A percentile compares a stretch with the other conserved stretches of the same genome.
Evolutionary conservation across 164 flowering plant genomes (phyloP).

Genomic region (Echeveria elegans): DNA sequence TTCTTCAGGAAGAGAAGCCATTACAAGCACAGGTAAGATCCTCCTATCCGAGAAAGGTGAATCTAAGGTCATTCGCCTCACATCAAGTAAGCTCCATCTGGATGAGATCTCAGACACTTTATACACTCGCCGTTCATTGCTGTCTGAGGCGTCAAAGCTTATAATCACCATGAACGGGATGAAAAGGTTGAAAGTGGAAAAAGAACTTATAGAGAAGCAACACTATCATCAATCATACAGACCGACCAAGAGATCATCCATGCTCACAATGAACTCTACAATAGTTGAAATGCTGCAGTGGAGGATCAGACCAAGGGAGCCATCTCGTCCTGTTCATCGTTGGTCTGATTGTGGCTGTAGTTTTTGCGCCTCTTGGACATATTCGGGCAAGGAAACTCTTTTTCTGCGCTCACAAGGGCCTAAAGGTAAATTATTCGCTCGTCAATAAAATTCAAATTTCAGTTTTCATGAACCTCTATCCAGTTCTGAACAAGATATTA

Average conservation of each 20-base stretch:
- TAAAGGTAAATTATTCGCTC: slow-evolving; percentile 33
- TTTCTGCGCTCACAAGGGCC: slow-evolving; percentile 48
- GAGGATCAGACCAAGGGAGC: slow-evolving; percentile 43
- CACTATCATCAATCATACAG: slow-evolving; percentile 9
- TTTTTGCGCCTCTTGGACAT: slow-evolving; percentile 53
- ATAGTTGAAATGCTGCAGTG: slow-evolving; percentile 77
- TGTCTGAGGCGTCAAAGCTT: slow-evolving; percentile 51
- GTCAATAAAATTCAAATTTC: background rate
- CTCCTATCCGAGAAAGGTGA: slow-evolving; percentile 70
- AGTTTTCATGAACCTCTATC: background rate
- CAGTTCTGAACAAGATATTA: background rate
- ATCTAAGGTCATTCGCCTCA: slow-evolving; percentile 54
- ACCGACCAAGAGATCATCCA: slow-evolving; percentile 36
- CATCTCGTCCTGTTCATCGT: slow-evolving; percentile 20
- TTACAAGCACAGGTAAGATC: slow-evolving; percentile 37
- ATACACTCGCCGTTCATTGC: slow-evolving; percentile 51
- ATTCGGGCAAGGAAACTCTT: slow-evolving; percentile 49
- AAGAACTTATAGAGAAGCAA: background rate
- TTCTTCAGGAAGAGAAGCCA: slow-evolving; percentile 35
- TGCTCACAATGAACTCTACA: slow-evolving; percentile 14
- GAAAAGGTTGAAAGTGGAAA: slow-evolving; percentile 23
- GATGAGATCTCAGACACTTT: slow-evolving; percentile 94
- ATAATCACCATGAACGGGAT: slow-evolving; percentile 32
- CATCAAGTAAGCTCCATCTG: slow-evolving; percentile 46
- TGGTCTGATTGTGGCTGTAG: background rate